Evolutionary conservation across 83 land plant genomes (phyloP).

Genomic region (Thuja plicata): DNA sequence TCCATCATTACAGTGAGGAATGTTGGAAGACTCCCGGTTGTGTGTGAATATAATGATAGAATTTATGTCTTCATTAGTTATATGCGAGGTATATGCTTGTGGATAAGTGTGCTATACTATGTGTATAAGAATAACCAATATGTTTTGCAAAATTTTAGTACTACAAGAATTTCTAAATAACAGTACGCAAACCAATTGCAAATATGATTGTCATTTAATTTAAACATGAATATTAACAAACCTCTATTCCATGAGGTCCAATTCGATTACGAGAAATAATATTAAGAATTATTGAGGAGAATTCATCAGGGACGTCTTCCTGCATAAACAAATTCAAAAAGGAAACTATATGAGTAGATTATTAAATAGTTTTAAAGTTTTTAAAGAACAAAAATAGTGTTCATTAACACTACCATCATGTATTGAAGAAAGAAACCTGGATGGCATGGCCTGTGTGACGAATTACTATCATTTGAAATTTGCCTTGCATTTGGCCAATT

Average conservation of each 20-base stretch:
- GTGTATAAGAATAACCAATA: not conserved
- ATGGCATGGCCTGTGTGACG: constrained; percentile 97
- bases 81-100: not conserved
- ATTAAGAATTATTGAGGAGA: constrained; percentile 58
- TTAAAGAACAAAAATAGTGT: not conserved
- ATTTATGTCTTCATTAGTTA: not conserved
- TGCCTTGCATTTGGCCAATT: constrained; percentile 99
- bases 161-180: not conserved
- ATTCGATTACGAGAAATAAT: constrained; percentile 76
- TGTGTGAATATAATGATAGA: not conserved
- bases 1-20: not conserved
- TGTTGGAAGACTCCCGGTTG: not conserved
- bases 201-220: not conserved
- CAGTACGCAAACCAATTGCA: not conserved
- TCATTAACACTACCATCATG: not conserved
- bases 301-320: constrained; percentile 91
- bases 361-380: not conserved
- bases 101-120: not conserved
- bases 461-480: constrained; percentile 95
- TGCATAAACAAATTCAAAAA: constrained; percentile 18
- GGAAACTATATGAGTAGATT: not conserved
- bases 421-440: constrained; percentile 55
- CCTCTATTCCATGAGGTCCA: constrained; percentile 83
- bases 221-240: constrained; percentile 16
- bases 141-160: not conserved